Conservation (phyloP, 129 eudicot species). For the Artemisia argyi region DNA sequence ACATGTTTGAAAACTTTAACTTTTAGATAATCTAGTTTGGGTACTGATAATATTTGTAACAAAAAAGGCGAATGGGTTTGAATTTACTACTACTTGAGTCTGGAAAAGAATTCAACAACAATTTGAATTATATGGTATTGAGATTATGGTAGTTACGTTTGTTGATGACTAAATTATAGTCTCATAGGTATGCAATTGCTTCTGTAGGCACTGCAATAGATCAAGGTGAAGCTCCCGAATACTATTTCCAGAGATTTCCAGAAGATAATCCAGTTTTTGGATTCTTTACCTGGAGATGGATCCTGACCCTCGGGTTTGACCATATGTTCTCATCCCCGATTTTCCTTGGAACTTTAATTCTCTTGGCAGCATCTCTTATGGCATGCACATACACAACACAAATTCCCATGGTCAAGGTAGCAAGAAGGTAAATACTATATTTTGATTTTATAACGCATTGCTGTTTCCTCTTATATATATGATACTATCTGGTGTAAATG, state of each 20-base stretch:
- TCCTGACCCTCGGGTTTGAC: slow-evolving; percentile 83
- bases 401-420: slow-evolving; percentile 91
- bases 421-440: slow-evolving; percentile 48
- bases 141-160: background rate
- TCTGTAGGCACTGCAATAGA: slow-evolving; percentile 74
- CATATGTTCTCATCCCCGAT: slow-evolving; percentile 95
- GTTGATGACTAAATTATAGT: background rate
- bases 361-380: slow-evolving; percentile 87
- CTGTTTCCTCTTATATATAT: background rate
- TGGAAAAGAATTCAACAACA: too few species aligned
- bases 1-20: too few species aligned
- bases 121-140: too few species aligned
- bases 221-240: slow-evolving; percentile 89
- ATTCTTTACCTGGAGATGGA: slow-evolving; percentile 92
- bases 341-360: slow-evolving; percentile 70
- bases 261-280: slow-evolving; percentile 86
- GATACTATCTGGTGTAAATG: too few species aligned
- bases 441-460: background rate
- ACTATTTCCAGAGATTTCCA: slow-evolving; percentile 69
- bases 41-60: too few species aligned
- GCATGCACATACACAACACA: slow-evolving; percentile 99
- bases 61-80: too few species aligned
- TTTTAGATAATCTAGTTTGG: too few species aligned
- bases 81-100: too few species aligned
- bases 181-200: background rate